Percentiles rank a stretch among this genome's conserved stretches.
phyloP scores from a whole-genome alignment of 2,329 filamentous ascomycete genomes.

The Clonostachys solani region DNA sequence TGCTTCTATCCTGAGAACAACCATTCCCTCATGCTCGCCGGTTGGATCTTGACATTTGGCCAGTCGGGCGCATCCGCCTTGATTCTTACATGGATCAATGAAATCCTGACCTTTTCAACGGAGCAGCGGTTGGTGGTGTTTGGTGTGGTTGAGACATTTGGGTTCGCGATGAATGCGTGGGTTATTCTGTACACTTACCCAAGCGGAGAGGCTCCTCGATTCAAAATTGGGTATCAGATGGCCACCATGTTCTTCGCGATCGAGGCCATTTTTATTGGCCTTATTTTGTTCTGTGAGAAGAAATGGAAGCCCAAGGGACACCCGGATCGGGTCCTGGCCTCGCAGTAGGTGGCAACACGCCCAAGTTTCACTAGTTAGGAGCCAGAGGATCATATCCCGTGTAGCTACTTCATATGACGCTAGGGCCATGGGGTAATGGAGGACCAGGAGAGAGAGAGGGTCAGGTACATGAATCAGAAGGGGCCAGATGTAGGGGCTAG shows the following conservation, averaged over 20 bases:
- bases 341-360: too few relatives aligned
- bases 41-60: conserved; percentile 26
- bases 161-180: conserved; percentile 38
- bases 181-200: conserved; percentile 31
- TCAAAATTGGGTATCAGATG: conserved; percentile 28
- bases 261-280: too few relatives aligned
- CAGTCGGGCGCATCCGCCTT: conserved; percentile 25
- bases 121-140: conserved; percentile 45
- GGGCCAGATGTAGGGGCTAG: too few relatives aligned
- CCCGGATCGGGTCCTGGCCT: too few relatives aligned
- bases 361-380: too few relatives aligned
- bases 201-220: conserved; percentile 28
- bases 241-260: conserved; percentile 21
- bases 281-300: too few relatives aligned
- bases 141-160: conserved; percentile 39
- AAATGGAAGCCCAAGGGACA: too few relatives aligned
- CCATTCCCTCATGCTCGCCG: conserved; percentile 24
- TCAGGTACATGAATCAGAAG: too few relatives aligned
- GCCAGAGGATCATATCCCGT: too few relatives aligned
- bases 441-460: too few relatives aligned
- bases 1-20: conserved; percentile 25
- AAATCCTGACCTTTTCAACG: conserved; percentile 36
- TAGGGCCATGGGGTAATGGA: too few relatives aligned
- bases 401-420: too few relatives aligned
- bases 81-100: conserved; percentile 42